A percentile compares a stretch with the other conserved stretches of the same genome.
Evolutionary conservation across 2,329 filamentous ascomycete species (phyloP).

Genomic region (Curvularia verruculosa): DNA sequence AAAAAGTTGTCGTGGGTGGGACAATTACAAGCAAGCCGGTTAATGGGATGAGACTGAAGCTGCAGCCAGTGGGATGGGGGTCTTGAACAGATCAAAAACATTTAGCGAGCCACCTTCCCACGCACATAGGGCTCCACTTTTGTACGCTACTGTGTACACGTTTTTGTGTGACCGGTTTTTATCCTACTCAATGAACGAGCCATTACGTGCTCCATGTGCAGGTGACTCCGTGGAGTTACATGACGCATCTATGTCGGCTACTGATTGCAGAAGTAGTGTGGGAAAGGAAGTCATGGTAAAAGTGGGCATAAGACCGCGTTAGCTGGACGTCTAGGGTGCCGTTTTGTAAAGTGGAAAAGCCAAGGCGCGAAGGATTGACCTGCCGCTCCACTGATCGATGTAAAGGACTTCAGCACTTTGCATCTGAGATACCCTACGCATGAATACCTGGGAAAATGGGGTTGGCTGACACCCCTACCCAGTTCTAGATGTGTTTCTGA

Average conservation of each 20-base stretch:
- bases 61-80: constrained; percentile 36
- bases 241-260: neutral
- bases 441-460: neutral
- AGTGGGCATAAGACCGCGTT: neutral
- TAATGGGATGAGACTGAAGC: constrained; percentile 46
- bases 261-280: neutral
- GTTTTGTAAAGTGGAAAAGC: neutral
- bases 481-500: neutral
- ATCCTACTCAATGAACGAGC: neutral
- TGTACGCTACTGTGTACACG: neutral
- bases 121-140: neutral
- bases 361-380: neutral
- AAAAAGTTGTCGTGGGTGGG: constrained; percentile 40
- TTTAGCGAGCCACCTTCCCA: neutral
- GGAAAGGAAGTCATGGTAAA: neutral
- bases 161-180: neutral
- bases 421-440: neutral
- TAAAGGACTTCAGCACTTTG: neutral
- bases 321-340: neutral
- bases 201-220: neutral
- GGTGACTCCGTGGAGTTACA: neutral
- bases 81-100: neutral
- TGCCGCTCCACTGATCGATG: neutral
- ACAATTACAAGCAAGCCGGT: constrained; percentile 49
- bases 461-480: neutral